Evolutionary conservation across 345 rosid genomes (phyloP).

Genomic region (Bretschneidera sinensis): DNA sequence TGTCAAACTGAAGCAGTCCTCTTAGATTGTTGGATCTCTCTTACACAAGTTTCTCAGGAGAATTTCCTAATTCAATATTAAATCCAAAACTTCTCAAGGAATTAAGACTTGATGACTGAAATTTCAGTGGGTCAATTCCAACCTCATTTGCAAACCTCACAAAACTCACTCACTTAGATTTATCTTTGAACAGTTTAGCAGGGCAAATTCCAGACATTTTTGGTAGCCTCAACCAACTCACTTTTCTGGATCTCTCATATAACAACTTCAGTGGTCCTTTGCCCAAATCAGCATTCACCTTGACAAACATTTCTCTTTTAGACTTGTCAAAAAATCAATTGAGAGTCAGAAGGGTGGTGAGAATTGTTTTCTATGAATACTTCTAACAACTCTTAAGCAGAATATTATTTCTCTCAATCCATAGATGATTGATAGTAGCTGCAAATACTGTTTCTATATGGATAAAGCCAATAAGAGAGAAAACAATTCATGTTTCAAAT

Average conservation of each 20-base stretch:
- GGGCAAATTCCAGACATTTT: conserved; percentile 4
- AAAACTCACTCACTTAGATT: background rate
- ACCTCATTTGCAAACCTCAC: background rate
- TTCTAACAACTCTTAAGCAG: too few species aligned
- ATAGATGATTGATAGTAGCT: too few species aligned
- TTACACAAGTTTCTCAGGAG: background rate
- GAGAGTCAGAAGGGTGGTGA: background rate
- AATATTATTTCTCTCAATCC: too few species aligned
- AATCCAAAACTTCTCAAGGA: background rate
- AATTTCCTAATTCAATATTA: conserved; percentile 8
- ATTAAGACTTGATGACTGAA: background rate
- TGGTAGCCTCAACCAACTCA: too few species aligned
- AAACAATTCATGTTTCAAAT: too few species aligned
- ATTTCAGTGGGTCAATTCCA: conserved; percentile 10
- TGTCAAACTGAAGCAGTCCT: conserved; percentile 6
- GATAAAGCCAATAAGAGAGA: too few species aligned
- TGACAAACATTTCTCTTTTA: background rate
- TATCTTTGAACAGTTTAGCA: background rate
- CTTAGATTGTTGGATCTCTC: conserved; percentile 7
- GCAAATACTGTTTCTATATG: too few species aligned
- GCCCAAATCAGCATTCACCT: background rate
- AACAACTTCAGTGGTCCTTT: background rate
- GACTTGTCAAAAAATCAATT: background rate
- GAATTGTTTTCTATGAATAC: too few species aligned
- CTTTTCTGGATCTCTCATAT: background rate